Percentiles rank a stretch among this genome's conserved stretches.
These are phyloP conservation scores for Colletotrichum lini DNA, from an alignment of 2,329 filamentous ascomycete species.

Conservation along the genomic window DNA sequence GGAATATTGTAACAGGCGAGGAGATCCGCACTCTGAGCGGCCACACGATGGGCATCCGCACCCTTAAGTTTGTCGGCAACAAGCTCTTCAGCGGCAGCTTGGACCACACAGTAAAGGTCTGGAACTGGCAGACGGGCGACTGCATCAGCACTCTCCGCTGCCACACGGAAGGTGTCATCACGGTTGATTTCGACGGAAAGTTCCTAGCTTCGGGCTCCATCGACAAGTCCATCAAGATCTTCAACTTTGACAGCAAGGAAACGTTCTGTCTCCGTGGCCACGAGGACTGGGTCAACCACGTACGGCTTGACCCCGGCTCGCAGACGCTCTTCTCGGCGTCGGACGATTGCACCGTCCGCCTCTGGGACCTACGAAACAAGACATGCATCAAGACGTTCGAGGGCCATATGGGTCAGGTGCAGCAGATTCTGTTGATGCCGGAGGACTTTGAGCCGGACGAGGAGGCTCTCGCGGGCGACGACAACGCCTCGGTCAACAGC, in stretches of 20 bases:
- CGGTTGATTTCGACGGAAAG: constrained; percentile 87
- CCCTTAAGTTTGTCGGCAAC: constrained; percentile 92
- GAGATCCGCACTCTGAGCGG: constrained; percentile 88
- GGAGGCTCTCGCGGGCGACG: constrained; percentile 63
- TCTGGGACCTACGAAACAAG: constrained; percentile 93
- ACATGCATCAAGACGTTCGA: constrained; percentile 82
- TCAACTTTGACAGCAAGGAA: constrained; percentile 89
- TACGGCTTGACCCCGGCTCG: constrained; percentile 85
- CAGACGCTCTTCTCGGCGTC: constrained; percentile 93
- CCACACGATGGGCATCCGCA: constrained; percentile 86
- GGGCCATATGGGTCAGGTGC: constrained; percentile 95
- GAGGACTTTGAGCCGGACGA: constrained; percentile 92
- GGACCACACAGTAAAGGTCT: constrained; percentile 90
- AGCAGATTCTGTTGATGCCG: constrained; percentile 89
- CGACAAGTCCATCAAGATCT: constrained; percentile 91
- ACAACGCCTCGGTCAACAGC: constrained; percentile 66
- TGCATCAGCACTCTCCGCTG: constrained; percentile 85
- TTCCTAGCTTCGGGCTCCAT: constrained; percentile 91
- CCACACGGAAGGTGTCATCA: constrained; percentile 87
- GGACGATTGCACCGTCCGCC: constrained; percentile 90
- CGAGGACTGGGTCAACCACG: constrained; percentile 96
- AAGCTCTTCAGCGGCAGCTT: constrained; percentile 93
- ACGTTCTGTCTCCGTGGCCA: constrained; percentile 87
- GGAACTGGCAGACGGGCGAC: constrained; percentile 96
- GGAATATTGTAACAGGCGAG: constrained; percentile 91